phyloP scores from a whole-genome alignment of 306 rosid genomes.

The Acacia melanoxylon region DNA sequence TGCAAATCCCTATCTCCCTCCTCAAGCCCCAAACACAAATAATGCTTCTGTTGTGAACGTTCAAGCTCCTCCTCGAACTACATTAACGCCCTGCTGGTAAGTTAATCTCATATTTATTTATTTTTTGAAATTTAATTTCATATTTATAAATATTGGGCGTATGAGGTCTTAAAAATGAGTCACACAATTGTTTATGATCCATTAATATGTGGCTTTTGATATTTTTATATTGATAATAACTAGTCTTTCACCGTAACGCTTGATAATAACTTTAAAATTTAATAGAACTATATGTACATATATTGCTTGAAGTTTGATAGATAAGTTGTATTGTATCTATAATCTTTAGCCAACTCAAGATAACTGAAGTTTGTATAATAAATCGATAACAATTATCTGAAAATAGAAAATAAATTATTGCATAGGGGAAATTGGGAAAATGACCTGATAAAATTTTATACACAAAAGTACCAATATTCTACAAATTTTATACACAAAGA shows the following conservation, averaged over 20 bases:
- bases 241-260: neutral
- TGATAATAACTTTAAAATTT: neutral
- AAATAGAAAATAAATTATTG: too few relatives aligned
- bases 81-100: too few relatives aligned
- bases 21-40: neutral
- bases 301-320: neutral
- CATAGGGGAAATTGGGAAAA: too few relatives aligned
- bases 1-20: neutral
- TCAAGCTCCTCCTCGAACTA: neutral
- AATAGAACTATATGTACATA: neutral
- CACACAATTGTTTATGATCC: too few relatives aligned
- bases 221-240: too few relatives aligned
- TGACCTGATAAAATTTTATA: too few relatives aligned
- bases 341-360: neutral
- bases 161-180: neutral
- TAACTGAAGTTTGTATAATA: neutral
- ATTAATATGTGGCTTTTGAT: too few relatives aligned
- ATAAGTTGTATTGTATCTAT: neutral
- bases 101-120: neutral
- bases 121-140: neutral
- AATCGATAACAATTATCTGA: too few relatives aligned
- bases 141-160: too few relatives aligned
- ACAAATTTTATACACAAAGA: too few relatives aligned
- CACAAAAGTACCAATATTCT: too few relatives aligned
- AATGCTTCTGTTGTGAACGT: neutral